Percentiles rank a stretch among this genome's conserved stretches.
Evolutionary conservation across 148 eudicot genomes (phyloP).

Genomic region (Gaultheria prostrata): DNA sequence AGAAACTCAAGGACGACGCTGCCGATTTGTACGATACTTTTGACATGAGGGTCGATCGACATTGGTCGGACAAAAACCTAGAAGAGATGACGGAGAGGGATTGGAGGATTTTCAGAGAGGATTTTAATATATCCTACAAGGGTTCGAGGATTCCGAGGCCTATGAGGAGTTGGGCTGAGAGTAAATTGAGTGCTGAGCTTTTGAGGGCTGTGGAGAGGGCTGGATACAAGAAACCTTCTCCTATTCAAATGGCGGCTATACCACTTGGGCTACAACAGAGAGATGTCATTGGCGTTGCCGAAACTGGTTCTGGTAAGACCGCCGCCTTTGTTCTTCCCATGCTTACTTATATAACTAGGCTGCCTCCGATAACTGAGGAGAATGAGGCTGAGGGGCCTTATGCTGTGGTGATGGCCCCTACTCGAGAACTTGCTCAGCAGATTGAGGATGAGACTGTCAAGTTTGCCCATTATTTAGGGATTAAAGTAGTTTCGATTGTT

Average conservation of each 20-base stretch:
- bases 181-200: constrained; percentile 57
- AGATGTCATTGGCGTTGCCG: constrained; percentile 43
- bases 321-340: constrained; percentile 56
- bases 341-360: constrained; percentile 49
- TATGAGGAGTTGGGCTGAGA: constrained; percentile 83
- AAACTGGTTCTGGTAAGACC: constrained; percentile 54
- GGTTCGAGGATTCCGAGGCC: constrained; percentile 73
- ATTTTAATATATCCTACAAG: constrained; percentile 76
- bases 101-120: constrained; percentile 86
- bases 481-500: constrained; percentile 78
- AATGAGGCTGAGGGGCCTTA: constrained; percentile 83
- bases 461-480: constrained; percentile 68
- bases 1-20: constrained; percentile 51
- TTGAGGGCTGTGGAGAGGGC: constrained; percentile 62
- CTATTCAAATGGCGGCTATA: constrained; percentile 50
- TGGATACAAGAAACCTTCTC: constrained; percentile 39
- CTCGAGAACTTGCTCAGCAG: constrained; percentile 86
- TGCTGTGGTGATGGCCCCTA: constrained; percentile 91
- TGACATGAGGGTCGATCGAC: constrained; percentile 51
- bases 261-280: constrained; percentile 48
- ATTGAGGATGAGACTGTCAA: constrained; percentile 81
- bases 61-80: constrained; percentile 45
- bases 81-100: constrained; percentile 73
- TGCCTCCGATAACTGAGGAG: constrained; percentile 41
- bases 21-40: constrained; percentile 57